Evolutionary conservation across 1,284 basidiomycete genomes (phyloP).

Genomic region (Pyrrhoderma lamaoense): DNA sequence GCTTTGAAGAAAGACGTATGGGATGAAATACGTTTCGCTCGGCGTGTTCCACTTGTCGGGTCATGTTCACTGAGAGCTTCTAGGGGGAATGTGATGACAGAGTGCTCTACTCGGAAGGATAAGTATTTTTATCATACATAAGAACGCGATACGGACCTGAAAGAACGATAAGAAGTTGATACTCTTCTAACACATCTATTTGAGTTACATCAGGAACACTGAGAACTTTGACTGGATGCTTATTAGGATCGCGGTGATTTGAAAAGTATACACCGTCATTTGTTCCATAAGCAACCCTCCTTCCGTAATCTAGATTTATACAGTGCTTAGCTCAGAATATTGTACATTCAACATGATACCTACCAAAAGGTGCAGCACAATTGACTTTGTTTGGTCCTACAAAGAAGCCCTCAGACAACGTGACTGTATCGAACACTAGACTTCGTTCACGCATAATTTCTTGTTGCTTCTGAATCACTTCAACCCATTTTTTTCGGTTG

Average conservation of each 20-base stretch:
- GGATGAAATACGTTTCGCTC: conserved; percentile 91
- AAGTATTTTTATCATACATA: conserved; percentile 11
- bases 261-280: conserved; percentile 96
- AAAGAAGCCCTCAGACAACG: conserved; percentile 87
- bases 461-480: conserved; percentile 88
- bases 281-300: conserved; percentile 90
- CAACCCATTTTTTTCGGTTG: conserved; percentile 91
- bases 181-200: conserved; percentile 95
- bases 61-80: conserved; percentile 90
- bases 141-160: conserved; percentile 50
- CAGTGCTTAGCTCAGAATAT: neutral
- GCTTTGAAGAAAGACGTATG: conserved; percentile 99
- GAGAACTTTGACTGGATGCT: conserved; percentile 87
- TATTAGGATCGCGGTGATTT: conserved; percentile 69
- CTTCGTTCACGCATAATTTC: conserved; percentile 78
- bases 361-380: conserved; percentile 92
- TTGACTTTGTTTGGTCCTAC: conserved; percentile 74
- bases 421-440: conserved; percentile 80
- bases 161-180: conserved; percentile 90
- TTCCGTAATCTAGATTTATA: conserved; percentile 59
- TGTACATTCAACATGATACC: conserved; percentile 30
- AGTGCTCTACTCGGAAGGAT: conserved; percentile 56
- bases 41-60: conserved; percentile 84
- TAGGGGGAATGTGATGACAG: conserved; percentile 94
- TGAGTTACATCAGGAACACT: conserved; percentile 87